These are phyloP conservation scores for Suhomyces bokatorum DNA, from an alignment of 1,139 yeast genomes.

Conservation along the genomic window DNA sequence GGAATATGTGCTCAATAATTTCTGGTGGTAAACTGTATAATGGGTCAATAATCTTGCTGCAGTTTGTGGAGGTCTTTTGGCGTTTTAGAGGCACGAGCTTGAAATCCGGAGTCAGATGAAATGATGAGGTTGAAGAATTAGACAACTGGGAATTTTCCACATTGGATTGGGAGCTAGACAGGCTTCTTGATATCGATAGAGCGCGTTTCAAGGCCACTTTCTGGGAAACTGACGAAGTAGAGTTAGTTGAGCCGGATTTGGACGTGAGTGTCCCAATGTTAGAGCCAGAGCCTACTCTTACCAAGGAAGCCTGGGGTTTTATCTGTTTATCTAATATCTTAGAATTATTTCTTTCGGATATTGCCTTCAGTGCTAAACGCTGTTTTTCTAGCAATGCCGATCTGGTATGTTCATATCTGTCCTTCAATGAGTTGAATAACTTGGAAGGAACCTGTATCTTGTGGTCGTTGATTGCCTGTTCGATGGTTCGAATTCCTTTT, in stretches of 20 bases:
- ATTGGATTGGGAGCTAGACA: no score
- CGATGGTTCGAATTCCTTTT: slow-evolving; percentile 37
- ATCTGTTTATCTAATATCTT: no score
- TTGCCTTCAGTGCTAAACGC: no score
- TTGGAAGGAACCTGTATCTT: slow-evolving; percentile 28
- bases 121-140: background rate
- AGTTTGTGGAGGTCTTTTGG: background rate
- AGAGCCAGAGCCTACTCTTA: no score
- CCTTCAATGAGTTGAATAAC: slow-evolving; percentile 27
- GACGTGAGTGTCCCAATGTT: no score
- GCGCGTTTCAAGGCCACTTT: no score
- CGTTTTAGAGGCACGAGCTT: slow-evolving; percentile 6
- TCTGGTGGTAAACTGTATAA: slow-evolving; percentile 32
- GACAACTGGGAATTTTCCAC: background rate
- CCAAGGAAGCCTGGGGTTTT: no score
- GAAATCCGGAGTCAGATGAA: background rate
- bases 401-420: slow-evolving; percentile 28
- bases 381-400: background rate
- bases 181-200: no score
- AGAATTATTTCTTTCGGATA: background rate
- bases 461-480: slow-evolving; percentile 27
- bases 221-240: no score
- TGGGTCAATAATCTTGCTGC: slow-evolving; percentile 27
- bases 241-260: no score
- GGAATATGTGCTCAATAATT: slow-evolving; percentile 30